Base-by-base conservation (phyloP, 495 filamentous ascomycete genomes). In the Evernia prunastri region DNA sequence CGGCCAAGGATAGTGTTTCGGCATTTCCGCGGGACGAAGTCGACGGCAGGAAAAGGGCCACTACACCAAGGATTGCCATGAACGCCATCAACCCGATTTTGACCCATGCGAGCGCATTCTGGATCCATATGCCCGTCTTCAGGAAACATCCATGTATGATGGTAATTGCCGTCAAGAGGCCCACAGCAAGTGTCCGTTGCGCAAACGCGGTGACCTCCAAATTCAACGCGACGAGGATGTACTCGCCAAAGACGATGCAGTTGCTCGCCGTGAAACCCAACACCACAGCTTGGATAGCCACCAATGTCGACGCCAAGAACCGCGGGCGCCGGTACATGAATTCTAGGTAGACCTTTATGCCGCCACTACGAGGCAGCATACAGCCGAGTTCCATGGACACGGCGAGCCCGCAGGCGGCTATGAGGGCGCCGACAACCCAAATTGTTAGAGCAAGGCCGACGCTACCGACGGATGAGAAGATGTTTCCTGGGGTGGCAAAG, bases 331-430 rank as follows among this genome's bases (percentile, higher is more conserved):
- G 84, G 74, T 90, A 92, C 0, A 86, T 85, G 72, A 86, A 88
- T 68, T 92, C 89, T 60, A 91, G 82, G 67, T 92, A 92, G 36
- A 91, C 85, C 73, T 90, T 91, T 47, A 84, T 80, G 25, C 87
- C 88, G 3, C 89, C 87, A 4, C 83, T 86, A 4, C 85, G 77
- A 56, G 88, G 87, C 58, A 89, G 74, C 86, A 89, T 89, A 70
- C 82, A 87, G 0, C 88, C 88, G 67, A 82, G 88, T 68, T 91
- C 88, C 65, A 91, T 72, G 10, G 76, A 80, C 0, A 91, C 77
- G 3, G 80, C 77, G 25, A 90, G 68, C 0, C 85, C 87, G 54
- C 80, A 87, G 29, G 78, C 82, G 4, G 84, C 78, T 9, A 89
- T 75, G 12, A 85, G 60, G 0, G 86, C 83, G 6, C 87, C 87